A percentile compares a stretch with the other conserved stretches of the same genome.
Evolutionary conservation across 805 yeast species (phyloP).

Genomic region (Candida coquimbonensis): DNA sequence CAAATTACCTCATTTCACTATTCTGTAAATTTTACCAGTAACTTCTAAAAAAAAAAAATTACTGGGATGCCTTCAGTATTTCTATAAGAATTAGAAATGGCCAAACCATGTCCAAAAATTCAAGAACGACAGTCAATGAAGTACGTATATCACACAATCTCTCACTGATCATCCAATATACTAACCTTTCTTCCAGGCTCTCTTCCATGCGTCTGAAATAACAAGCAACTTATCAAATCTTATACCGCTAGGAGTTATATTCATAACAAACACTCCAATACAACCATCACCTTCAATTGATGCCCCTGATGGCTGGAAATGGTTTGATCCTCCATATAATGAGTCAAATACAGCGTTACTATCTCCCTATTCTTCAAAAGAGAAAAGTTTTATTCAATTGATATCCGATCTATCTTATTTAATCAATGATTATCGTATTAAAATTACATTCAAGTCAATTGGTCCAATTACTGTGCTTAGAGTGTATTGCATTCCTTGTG

Average conservation of each 20-base stretch:
- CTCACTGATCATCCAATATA: background rate
- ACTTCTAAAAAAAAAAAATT: no score
- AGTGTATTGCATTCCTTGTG: conserved; percentile 42
- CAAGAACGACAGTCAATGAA: background rate
- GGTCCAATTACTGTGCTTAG: conserved; percentile 28
- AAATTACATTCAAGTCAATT: conserved; percentile 37
- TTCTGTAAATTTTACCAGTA: no score
- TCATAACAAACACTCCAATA: conserved; percentile 36
- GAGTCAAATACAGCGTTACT: conserved; percentile 1
- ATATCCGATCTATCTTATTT: conserved; percentile 38
- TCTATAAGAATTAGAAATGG: no score
- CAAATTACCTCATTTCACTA: no score
- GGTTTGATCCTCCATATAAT: conserved; percentile 45
- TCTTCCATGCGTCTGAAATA: conserved; percentile 3
- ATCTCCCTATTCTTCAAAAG: conserved; percentile 7
- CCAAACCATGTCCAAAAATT: no score
- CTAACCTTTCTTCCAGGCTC: background rate
- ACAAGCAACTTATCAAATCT: conserved; percentile 20
- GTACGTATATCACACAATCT: background rate
- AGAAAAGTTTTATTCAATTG: conserved; percentile 18
- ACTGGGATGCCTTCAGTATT: no score
- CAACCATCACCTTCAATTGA: conserved; percentile 29
- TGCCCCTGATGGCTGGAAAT: conserved; percentile 44
- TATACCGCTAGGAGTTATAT: conserved; percentile 44
- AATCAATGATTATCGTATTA: conserved; percentile 27